These are phyloP conservation scores for Neltuma alba DNA, from an alignment of 306 rosid species.

Conservation along the genomic window DNA sequence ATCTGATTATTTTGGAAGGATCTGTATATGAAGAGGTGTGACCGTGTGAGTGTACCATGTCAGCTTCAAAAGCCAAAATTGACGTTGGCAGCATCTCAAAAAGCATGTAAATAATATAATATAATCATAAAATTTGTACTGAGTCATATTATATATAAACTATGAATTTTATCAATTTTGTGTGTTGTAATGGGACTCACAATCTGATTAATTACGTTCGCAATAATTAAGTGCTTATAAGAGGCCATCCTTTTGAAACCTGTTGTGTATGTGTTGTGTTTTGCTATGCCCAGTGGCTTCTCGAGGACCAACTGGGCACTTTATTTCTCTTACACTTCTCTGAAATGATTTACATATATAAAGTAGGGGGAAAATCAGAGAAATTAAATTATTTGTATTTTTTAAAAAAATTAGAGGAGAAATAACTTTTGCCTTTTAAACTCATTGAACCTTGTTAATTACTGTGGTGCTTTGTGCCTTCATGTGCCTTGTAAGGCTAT, in stretches of 20 bases:
- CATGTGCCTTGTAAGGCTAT: conserved; percentile 22
- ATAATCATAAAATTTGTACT: background rate
- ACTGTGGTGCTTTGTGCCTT: conserved; percentile 2
- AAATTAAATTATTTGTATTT: background rate
- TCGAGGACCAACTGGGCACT: conserved; percentile 33
- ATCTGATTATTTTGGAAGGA: conserved; percentile 8
- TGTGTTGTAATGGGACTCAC: background rate
- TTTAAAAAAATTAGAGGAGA: background rate
- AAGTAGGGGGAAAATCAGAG: background rate
- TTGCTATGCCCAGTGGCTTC: conserved; percentile 16
- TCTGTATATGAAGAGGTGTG: conserved; percentile 15
- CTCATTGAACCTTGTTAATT: conserved; percentile 19
- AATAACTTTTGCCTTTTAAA: background rate
- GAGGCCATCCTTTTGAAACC: conserved; percentile 26
- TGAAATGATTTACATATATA: conserved; percentile 3
- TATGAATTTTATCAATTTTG: background rate
- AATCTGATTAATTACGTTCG: background rate
- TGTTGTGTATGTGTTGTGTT: background rate
- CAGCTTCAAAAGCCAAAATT: conserved; percentile 40
- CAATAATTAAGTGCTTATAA: background rate
- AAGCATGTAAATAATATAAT: background rate
- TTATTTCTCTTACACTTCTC: conserved; percentile 12
- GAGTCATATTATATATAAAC: background rate
- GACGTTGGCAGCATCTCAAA: conserved; percentile 41
- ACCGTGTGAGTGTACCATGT: conserved; percentile 39